These are phyloP conservation scores for Pleomassaria siparia DNA, from an alignment of 2,329 filamentous ascomycete genomes.

Conservation along the genomic window DNA sequence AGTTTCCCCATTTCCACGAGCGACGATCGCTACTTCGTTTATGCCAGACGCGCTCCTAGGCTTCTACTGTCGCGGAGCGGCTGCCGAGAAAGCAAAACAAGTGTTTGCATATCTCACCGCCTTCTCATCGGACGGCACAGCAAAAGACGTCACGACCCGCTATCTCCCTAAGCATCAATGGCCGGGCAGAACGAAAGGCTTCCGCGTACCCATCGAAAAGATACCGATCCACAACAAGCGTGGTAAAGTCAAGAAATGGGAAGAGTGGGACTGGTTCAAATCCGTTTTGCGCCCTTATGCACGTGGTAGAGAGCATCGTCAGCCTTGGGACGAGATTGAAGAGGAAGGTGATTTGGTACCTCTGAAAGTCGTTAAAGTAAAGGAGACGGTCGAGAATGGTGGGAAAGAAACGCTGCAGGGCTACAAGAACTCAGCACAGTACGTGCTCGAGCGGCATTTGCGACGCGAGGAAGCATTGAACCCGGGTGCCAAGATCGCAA, in stretches of 20 bases:
- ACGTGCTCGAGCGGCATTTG: constrained; percentile 80
- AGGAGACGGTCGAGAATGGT: constrained; percentile 72
- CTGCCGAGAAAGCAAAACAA: constrained; percentile 83
- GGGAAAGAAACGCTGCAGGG: constrained; percentile 78
- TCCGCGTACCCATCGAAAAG: constrained; percentile 76
- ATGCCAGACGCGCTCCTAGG: constrained; percentile 71
- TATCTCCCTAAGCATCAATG: constrained; percentile 81
- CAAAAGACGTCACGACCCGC: constrained; percentile 90
- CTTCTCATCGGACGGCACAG: constrained; percentile 79
- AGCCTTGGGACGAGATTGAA: constrained; percentile 76
- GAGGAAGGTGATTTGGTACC: constrained; percentile 76
- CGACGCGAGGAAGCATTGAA: constrained; percentile 88
- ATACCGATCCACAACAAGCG: constrained; percentile 75
- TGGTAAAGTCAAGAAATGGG: constrained; percentile 75
- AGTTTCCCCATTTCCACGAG: constrained; percentile 68
- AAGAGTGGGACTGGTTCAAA: constrained; percentile 87
- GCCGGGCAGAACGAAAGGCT: constrained; percentile 87
- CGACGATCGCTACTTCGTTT: constrained; percentile 56
- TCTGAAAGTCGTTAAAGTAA: constrained; percentile 59
- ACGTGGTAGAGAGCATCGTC: constrained; percentile 56
- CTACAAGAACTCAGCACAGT: constrained; percentile 84
- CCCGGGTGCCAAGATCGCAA: constrained; percentile 67
- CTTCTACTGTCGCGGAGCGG: constrained; percentile 80
- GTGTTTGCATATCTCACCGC: constrained; percentile 88
- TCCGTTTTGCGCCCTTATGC: constrained; percentile 74